phyloP scores from a whole-genome alignment of 768 basidiomycete genomes.

The Lyophyllum semitale region DNA sequence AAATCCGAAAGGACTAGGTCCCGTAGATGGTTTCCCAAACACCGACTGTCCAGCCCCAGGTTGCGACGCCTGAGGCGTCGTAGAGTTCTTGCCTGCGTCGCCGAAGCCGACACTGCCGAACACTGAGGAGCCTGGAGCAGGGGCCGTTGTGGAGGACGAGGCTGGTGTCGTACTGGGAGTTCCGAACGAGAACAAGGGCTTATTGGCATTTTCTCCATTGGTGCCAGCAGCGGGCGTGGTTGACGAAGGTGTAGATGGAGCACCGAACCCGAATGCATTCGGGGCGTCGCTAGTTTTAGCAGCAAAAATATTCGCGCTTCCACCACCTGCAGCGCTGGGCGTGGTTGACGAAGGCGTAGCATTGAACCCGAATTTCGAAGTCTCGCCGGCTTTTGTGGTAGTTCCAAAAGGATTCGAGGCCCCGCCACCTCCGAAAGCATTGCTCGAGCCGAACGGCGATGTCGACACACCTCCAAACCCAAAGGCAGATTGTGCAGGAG shows the following conservation, averaged over 20 bases:
- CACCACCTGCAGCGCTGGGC: background rate
- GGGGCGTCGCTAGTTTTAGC: constrained; percentile 15
- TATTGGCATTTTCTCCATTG: constrained; percentile 1
- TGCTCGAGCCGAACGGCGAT: constrained; percentile 4
- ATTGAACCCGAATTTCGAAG: too few relatives aligned
- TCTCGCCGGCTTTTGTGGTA: background rate
- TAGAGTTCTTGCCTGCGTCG: constrained; percentile 14
- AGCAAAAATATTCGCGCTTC: background rate
- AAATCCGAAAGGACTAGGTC: constrained; percentile 34
- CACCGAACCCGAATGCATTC: constrained; percentile 15
- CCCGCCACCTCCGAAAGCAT: constrained; percentile 6
- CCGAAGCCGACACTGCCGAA: constrained; percentile 16
- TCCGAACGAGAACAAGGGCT: constrained; percentile 18
- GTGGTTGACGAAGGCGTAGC: constrained; percentile 1
- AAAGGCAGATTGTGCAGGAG: constrained; percentile 4
- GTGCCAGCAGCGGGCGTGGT: constrained; percentile 1
- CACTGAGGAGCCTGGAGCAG: constrained; percentile 7
- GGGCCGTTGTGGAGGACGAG: constrained; percentile 1
- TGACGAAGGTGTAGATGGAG: constrained; percentile 7
- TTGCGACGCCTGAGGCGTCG: constrained; percentile 29
- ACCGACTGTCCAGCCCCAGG: constrained; percentile 19
- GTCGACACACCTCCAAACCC: constrained; percentile 10
- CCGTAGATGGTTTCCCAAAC: constrained; percentile 18
- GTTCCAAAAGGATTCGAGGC: background rate
- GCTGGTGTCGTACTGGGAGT: constrained; percentile 8